Percentiles rank a stretch among this genome's conserved stretches.
Evolutionary conservation across 306 rosid genomes (phyloP).

Genomic region (Ceratonia siliqua): DNA sequence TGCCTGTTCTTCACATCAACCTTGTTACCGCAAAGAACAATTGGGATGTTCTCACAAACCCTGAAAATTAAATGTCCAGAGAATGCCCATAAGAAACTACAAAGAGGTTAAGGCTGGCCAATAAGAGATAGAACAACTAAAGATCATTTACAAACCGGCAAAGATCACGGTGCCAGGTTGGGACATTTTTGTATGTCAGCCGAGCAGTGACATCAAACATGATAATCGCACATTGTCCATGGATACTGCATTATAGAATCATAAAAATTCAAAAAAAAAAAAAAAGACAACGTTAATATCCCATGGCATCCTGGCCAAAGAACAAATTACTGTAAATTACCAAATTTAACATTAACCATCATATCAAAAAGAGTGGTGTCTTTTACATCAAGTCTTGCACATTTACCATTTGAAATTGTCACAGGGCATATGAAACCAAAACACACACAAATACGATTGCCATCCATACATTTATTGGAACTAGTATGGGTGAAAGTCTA

Average conservation of each 20-base stretch:
- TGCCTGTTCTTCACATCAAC: conserved; percentile 91
- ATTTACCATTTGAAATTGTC: no score
- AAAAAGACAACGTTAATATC: no score
- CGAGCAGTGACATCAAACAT: conserved; percentile 86
- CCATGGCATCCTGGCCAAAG: no score
- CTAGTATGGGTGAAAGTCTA: not conserved
- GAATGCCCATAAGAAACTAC: not conserved
- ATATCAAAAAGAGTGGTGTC: no score
- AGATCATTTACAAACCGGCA: conserved; percentile 48
- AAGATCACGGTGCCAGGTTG: conserved; percentile 85
- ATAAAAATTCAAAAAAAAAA: no score
- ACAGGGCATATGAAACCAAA: not conserved
- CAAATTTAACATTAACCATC: no score
- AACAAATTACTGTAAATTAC: no score
- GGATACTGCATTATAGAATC: conserved; percentile 54
- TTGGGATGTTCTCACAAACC: conserved; percentile 83
- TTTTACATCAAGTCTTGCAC: no score
- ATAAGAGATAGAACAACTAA: not conserved
- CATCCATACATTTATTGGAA: not conserved
- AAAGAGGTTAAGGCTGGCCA: not conserved
- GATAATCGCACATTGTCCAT: conserved; percentile 80
- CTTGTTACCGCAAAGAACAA: conserved; percentile 85
- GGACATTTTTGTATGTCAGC: conserved; percentile 72
- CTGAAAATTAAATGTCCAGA: conserved; percentile 34
- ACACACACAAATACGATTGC: not conserved